These are phyloP conservation scores for Blastobotrys persicus DNA, from an alignment of 1,139 yeast genomes.

Conservation along the genomic window DNA sequence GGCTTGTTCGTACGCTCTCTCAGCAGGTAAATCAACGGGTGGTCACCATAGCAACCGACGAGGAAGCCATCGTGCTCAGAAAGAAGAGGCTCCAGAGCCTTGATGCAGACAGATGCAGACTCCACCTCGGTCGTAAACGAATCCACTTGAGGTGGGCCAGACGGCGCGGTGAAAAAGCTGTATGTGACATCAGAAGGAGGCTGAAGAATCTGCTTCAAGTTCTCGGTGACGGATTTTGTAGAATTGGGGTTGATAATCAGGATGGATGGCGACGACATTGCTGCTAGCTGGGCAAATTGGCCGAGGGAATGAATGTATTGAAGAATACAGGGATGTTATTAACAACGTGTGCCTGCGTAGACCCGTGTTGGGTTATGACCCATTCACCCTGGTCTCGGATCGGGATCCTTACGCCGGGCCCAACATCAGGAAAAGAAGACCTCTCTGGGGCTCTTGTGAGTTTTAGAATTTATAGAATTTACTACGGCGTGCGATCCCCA, in stretches of 20 bases:
- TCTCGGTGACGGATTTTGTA: slow-evolving; percentile 56
- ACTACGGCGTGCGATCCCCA: no score
- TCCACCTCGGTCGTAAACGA: slow-evolving; percentile 45
- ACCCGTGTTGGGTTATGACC: neutral
- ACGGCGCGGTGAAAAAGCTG: slow-evolving; percentile 55
- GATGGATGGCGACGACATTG: slow-evolving; percentile 15
- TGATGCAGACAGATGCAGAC: slow-evolving; percentile 57
- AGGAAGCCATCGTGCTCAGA: slow-evolving; percentile 59
- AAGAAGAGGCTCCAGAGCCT: slow-evolving; percentile 44
- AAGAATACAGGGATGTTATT: neutral
- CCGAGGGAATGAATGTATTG: neutral
- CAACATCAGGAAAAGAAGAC: neutral
- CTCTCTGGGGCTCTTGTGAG: no score
- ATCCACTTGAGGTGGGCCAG: slow-evolving; percentile 65
- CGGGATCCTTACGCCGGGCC: slow-evolving; percentile 1
- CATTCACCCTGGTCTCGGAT: neutral
- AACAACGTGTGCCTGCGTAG: neutral
- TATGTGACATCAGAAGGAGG: slow-evolving; percentile 45
- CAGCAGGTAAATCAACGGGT: slow-evolving; percentile 61
- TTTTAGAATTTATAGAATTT: no score
- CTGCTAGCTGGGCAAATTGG: neutral
- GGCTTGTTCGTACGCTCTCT: slow-evolving; percentile 51
- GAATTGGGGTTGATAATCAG: slow-evolving; percentile 38
- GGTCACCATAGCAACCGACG: slow-evolving; percentile 78
- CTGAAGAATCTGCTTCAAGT: slow-evolving; percentile 44